phyloP scores from a whole-genome alignment of 1,284 basidiomycete species.

The Cystobasidium pallidum region DNA sequence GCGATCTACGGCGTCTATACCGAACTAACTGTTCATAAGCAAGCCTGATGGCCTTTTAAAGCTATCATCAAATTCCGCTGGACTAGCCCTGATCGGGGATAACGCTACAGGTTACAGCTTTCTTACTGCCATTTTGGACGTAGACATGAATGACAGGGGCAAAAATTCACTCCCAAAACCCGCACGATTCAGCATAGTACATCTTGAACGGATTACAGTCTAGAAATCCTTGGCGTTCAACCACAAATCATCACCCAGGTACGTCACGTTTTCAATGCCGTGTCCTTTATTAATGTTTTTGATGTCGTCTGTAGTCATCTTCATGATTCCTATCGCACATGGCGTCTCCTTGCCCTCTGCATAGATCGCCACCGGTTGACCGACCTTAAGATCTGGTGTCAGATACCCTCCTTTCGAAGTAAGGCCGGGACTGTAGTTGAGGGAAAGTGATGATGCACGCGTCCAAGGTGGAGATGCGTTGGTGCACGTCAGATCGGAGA shows the following conservation, averaged over 20 bases:
- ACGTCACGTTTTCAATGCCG: constrained; percentile 82
- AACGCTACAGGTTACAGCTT: constrained; percentile 4
- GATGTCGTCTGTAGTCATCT: constrained; percentile 85
- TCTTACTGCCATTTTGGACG: neutral
- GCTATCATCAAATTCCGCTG: neutral
- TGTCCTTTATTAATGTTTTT: constrained; percentile 84
- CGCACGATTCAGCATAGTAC: neutral
- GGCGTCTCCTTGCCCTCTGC: constrained; percentile 97
- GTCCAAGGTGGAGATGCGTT: too few relatives aligned
- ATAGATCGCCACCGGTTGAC: constrained; percentile 78
- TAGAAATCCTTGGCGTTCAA: constrained; percentile 65
- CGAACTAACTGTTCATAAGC: neutral
- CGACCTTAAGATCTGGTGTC: constrained; percentile 71
- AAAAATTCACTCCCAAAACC: too few relatives aligned
- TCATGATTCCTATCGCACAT: constrained; percentile 82
- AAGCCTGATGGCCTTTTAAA: neutral
- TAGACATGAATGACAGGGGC: too few relatives aligned
- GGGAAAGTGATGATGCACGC: neutral
- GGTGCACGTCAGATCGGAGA: too few relatives aligned
- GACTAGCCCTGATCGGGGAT: too few relatives aligned
- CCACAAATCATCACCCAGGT: constrained; percentile 91
- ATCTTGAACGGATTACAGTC: neutral
- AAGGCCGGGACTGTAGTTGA: constrained; percentile 68
- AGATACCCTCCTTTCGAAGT: constrained; percentile 88
- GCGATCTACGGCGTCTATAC: neutral